Evolutionary conservation across 805 yeast genomes (phyloP), one percentile per base, ranked within the genome.

Genomic region (Suhomyces canberraensis): DNA sequence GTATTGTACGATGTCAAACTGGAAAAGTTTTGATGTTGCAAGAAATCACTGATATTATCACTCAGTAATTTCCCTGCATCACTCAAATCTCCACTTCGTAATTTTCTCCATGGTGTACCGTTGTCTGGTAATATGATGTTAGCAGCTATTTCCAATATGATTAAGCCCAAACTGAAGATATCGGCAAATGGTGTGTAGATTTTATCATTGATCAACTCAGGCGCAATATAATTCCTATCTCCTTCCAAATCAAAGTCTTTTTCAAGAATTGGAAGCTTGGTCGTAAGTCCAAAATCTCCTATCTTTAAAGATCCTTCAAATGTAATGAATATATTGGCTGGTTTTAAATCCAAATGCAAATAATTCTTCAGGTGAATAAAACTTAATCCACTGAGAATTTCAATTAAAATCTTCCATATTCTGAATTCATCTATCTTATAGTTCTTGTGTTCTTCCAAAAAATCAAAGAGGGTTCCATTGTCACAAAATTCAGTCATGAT

Each of bases 271-370:
- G 98, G 98, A 36, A 79, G 66, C 46, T 76, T 78, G 3, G 95
- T 77, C 4, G 97, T 95, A 71, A 93, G 78, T 7, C 98, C 98
- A 67, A 93, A 93, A 62, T 93, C 98, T 14, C 96, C 98, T 53
- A 93, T 84, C 65, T 91, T 93, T 50, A 93, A 73, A 20, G 80
- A 77, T 19, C 98, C 98, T 56, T 93, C 98, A 62, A 93, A 93
- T 1, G 97, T 88, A 35, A 93, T 81, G 52, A 93, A 83, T 3
- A 93, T 79, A 59, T 93, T 93, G 2, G 97, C 96, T 1, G 98
- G 98, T 61, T 93, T 93, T 54, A 93, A 63, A 61, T 93, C 98
- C 36, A 93, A 66, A 62, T 93, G 98, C 34, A 90, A 66, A 36
- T 86, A 82, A 42, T 75, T 75, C 29, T 78, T 71, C 51, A 71